phyloP scores from a whole-genome alignment of 1,284 basidiomycete genomes.

The Hemileia vastatrix region DNA sequence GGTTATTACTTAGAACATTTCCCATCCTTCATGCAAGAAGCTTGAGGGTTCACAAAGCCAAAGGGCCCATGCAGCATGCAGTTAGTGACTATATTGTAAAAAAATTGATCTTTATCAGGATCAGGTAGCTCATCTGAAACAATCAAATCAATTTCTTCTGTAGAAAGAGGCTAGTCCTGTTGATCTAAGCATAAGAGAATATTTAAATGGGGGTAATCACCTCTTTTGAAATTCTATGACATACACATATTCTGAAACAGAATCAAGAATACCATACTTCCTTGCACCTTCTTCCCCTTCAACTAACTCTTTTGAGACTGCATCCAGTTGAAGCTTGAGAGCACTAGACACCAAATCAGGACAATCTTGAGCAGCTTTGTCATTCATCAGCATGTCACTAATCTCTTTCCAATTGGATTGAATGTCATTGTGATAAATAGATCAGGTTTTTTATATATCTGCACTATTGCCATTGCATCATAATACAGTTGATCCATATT shows the following conservation, averaged over 20 bases:
- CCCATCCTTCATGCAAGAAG: background rate
- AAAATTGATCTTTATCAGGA: too few species aligned
- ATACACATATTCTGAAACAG: background rate
- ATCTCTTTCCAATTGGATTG: slow-evolving; percentile 48
- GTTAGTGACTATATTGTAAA: background rate
- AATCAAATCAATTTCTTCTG: background rate
- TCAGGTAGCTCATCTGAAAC: slow-evolving; percentile 1
- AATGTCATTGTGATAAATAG: slow-evolving; percentile 48
- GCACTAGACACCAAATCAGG: too few species aligned
- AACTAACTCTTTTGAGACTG: too few species aligned
- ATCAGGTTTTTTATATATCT: slow-evolving; percentile 37
- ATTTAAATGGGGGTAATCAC: slow-evolving; percentile 3
- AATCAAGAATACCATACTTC: too few species aligned
- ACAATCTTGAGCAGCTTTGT: too few species aligned
- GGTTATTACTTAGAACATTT: too few species aligned
- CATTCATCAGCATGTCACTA: too few species aligned
- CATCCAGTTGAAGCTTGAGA: too few species aligned
- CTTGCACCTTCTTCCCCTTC: too few species aligned
- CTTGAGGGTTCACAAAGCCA: background rate
- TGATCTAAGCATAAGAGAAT: background rate
- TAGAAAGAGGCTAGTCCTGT: background rate
- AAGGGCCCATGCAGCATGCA: slow-evolving; percentile 4
- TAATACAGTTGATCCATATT: slow-evolving; percentile 46
- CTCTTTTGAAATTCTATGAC: slow-evolving; percentile 13
- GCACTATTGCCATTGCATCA: slow-evolving; percentile 45